phyloP scores from a whole-genome alignment of 2,329 filamentous ascomycete species.

The Corinectria fuckeliana region DNA sequence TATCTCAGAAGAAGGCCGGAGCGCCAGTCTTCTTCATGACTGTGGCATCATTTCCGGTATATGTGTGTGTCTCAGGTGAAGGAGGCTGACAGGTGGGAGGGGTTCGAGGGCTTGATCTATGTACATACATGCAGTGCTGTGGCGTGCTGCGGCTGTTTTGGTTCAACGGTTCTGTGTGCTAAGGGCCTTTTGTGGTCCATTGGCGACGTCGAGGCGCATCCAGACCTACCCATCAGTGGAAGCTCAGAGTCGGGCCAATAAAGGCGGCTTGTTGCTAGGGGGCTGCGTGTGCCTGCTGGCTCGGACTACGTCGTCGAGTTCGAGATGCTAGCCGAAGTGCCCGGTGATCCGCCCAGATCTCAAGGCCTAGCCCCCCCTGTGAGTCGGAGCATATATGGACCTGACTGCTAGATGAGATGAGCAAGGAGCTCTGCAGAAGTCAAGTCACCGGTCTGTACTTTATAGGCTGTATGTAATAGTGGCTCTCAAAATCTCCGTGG shows the following conservation, averaged over 20 bases:
- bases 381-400: constrained; percentile 11
- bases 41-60: constrained; percentile 23
- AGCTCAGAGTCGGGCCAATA: constrained; percentile 22
- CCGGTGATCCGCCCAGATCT: constrained; percentile 11
- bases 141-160: constrained; percentile 27
- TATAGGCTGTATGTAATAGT: too few species aligned
- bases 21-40: constrained; percentile 18
- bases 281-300: constrained; percentile 6
- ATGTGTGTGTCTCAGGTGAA: constrained; percentile 33
- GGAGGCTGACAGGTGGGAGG: constrained; percentile 26
- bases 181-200: constrained; percentile 17
- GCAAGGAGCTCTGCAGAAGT: constrained; percentile 1
- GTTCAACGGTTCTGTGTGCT: constrained; percentile 28
- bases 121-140: constrained; percentile 25
- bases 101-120: constrained; percentile 26
- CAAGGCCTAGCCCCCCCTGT: constrained; percentile 1
- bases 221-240: constrained; percentile 18
- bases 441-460: neutral
- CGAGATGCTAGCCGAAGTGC: constrained; percentile 7
- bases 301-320: neutral
- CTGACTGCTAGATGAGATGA: constrained; percentile 17
- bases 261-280: constrained; percentile 27
- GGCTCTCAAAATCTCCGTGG: constrained; percentile 5
- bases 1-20: constrained; percentile 1
- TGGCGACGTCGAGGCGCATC: constrained; percentile 22